Conservation (phyloP, 2,329 filamentous ascomycete genomes). For the Penicillium polonicum region DNA sequence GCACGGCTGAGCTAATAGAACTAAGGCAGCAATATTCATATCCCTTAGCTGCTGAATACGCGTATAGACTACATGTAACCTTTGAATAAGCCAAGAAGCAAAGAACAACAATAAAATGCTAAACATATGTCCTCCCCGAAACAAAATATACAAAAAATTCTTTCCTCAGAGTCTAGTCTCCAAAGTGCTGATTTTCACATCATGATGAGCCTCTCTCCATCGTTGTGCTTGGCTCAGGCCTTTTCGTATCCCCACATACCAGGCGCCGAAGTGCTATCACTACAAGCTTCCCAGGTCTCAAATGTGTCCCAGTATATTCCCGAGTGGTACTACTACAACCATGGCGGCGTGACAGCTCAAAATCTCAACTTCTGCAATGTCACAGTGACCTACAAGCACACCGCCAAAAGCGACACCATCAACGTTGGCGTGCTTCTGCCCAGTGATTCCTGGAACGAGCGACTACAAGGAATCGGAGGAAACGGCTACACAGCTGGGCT, state of each 20-base stretch:
- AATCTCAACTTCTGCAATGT: conserved; percentile 34
- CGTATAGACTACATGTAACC: background rate
- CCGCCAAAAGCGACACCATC: conserved; percentile 24
- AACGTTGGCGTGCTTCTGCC: conserved; percentile 13
- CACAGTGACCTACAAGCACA: conserved; percentile 15
- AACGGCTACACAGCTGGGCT: background rate
- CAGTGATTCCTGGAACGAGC: conserved; percentile 15
- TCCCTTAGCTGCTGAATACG: background rate
- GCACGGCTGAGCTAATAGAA: background rate
- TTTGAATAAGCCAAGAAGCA: too few species aligned
- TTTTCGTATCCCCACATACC: background rate
- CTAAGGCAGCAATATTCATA: background rate
- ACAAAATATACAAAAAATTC: background rate
- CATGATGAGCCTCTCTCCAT: background rate
- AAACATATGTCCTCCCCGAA: background rate
- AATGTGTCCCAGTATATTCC: background rate
- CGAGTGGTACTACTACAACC: background rate
- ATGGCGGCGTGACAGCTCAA: background rate
- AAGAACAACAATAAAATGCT: too few species aligned
- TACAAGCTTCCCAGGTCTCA: background rate
- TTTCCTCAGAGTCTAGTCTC: too few species aligned
- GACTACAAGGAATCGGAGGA: conserved; percentile 2
- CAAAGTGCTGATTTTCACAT: background rate
- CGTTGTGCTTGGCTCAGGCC: background rate
- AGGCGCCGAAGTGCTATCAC: background rate